These are phyloP conservation scores for Podila epicladia DNA, from an alignment of 192 early-diverging fungal genomes.

Conservation along the genomic window DNA sequence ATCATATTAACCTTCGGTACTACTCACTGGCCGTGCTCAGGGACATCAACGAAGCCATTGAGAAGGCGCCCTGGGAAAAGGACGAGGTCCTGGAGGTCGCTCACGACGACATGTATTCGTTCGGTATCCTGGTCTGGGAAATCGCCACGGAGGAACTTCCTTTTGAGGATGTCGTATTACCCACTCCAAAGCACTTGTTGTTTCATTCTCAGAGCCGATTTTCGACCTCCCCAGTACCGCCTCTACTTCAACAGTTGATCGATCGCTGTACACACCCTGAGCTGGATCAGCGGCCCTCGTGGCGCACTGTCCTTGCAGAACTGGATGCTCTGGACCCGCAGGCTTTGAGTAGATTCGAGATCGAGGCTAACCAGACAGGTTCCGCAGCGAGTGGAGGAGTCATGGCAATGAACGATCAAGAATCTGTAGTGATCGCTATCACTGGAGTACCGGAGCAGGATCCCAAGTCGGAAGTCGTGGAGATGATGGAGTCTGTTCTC, in stretches of 20 bases:
- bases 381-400: neutral
- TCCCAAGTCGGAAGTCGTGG: conserved; percentile 24
- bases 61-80: neutral
- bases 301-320: conserved; percentile 5
- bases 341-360: neutral
- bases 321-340: conserved; percentile 6
- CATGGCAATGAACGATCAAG: neutral
- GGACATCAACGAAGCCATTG: neutral
- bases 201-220: neutral
- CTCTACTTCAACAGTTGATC: neutral
- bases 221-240: neutral
- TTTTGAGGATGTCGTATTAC: neutral
- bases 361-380: neutral
- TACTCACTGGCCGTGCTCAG: conserved; percentile 3
- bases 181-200: neutral
- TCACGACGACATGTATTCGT: conserved; percentile 36
- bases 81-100: neutral
- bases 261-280: conserved; percentile 9
- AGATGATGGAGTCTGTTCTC: conserved; percentile 43
- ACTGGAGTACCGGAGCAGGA: neutral
- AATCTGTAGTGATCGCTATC: neutral
- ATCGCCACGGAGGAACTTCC: conserved; percentile 20
- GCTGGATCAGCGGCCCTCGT: conserved; percentile 16
- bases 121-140: conserved; percentile 32
- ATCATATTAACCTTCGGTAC: conserved; percentile 4